Base-by-base conservation (phyloP, 208 protist genomes). In the Balamuthia mandrillaris region DNA sequence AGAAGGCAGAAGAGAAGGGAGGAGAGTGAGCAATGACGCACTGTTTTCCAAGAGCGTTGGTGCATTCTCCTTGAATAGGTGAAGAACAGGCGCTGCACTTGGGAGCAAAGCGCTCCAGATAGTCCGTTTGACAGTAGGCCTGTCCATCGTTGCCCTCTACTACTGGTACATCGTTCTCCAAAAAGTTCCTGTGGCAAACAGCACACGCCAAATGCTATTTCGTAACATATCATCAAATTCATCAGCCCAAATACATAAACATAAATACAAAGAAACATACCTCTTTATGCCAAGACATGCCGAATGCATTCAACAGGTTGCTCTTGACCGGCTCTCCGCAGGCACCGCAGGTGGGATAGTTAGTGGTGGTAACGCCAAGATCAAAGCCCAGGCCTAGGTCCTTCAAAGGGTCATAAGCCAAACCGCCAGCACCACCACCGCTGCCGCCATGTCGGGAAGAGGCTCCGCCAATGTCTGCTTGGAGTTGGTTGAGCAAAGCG, bases 81-180 rank as follows among this genome's bases (percentile, higher is more conserved):
- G 41, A 65, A 1, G 52, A 42, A 49, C 74, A 82, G 51, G 35
- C 35, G 2, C 37, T 52, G 45, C 74, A 82, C 33, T 79, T 79
- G 33, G 70, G 70, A 4, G 70, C 70, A 21, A 79, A 79, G 3
- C 70, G 70, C 51, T 79, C 70, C 9, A 79, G 70, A 39, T 47
- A 79, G 33, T 79, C 70, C 16, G 70, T 79, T 3, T 35, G 70
- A 24, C 70, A 79, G 70, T 79, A 79, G 37, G 70, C 70, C 42
- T 79, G 51, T 16, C 70, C 70, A 31, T 79, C 70, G 49, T 56
- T 56, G 3, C 70, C 70, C 35, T 79, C 70, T 6, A 79, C 70
- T 18, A 79, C 70, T 1, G 70, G 70, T 33, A 79, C 70, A 29
- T 79, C 70, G 45, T 79, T 79, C 33, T 79, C 70, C 14, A 58